Conservation (phyloP, 129 eudicot genomes). For the Chrysanthemum seticuspe region DNA sequence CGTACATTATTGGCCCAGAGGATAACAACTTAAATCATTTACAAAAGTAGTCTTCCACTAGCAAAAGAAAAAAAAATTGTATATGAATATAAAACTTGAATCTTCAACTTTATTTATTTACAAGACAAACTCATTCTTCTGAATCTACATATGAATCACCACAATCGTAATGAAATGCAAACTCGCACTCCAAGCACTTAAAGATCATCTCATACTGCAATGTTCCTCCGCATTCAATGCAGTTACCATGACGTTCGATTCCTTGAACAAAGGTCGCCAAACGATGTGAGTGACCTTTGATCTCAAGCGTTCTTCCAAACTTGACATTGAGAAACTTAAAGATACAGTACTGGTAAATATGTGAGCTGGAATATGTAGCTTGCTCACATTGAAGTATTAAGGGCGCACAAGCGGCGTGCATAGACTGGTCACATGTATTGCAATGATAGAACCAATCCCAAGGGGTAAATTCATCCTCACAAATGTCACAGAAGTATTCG, state of each 20-base stretch:
- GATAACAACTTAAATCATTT: too few relatives aligned
- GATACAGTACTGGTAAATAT: too few relatives aligned
- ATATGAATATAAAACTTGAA: too few relatives aligned
- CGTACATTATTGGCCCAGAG: too few relatives aligned
- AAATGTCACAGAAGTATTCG: conserved; percentile 27
- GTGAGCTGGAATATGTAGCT: background rate
- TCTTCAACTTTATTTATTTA: too few relatives aligned
- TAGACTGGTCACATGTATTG: conserved; percentile 7
- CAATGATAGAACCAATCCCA: conserved; percentile 24
- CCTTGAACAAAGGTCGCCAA: conserved; percentile 10
- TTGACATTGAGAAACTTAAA: conserved; percentile 5
- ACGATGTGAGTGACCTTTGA: too few relatives aligned
- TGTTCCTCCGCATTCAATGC: background rate
- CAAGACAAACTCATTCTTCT: too few relatives aligned
- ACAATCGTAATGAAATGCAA: background rate
- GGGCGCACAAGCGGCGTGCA: conserved; percentile 14
- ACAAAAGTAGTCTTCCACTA: too few relatives aligned
- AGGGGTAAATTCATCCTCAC: background rate
- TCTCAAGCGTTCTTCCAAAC: conserved; percentile 8
- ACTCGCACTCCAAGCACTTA: conserved; percentile 1
- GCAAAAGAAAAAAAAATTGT: too few relatives aligned
- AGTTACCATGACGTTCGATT: background rate
- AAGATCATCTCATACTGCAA: background rate
- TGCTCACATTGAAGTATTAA: conserved; percentile 13
- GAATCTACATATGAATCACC: background rate